phyloP scores from a whole-genome alignment of 1,139 yeast genomes.

The Suhomyces maxii region DNA sequence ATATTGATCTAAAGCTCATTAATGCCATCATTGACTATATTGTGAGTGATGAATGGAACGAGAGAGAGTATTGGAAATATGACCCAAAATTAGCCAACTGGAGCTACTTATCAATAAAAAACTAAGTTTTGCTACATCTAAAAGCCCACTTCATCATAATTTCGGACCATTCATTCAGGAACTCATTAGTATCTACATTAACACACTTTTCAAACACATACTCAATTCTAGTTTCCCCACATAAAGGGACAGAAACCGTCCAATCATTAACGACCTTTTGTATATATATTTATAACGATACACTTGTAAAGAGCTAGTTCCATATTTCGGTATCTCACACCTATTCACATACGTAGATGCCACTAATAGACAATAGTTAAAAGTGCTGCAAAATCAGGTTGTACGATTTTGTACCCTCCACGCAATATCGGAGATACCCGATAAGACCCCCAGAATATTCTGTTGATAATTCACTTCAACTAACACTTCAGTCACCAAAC shows the following conservation, averaged over 20 bases:
- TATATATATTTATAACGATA: no score
- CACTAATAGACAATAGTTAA: not conserved
- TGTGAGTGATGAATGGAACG: conserved; percentile 18
- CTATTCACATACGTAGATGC: not conserved
- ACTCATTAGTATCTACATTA: no score
- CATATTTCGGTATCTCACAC: no score
- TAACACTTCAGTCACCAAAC: not conserved
- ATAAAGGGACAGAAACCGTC: no score
- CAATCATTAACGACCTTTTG: no score
- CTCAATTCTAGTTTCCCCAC: no score
- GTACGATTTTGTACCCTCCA: not conserved
- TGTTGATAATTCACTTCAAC: not conserved
- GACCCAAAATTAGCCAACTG: conserved; percentile 21
- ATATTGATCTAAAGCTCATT: conserved; percentile 21
- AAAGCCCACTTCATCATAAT: no score
- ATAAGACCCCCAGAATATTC: not conserved
- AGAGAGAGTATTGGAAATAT: conserved; percentile 26
- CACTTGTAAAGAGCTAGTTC: no score
- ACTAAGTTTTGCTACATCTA: not conserved
- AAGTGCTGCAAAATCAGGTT: not conserved
- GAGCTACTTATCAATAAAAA: conserved; percentile 11
- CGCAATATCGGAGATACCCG: conserved; percentile 11
- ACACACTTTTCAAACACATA: no score
- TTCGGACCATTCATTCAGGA: no score
- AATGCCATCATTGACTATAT: conserved; percentile 31